These are phyloP conservation scores for Fusarium siculi DNA, from an alignment of 2,329 filamentous ascomycete genomes.

Conservation along the genomic window DNA sequence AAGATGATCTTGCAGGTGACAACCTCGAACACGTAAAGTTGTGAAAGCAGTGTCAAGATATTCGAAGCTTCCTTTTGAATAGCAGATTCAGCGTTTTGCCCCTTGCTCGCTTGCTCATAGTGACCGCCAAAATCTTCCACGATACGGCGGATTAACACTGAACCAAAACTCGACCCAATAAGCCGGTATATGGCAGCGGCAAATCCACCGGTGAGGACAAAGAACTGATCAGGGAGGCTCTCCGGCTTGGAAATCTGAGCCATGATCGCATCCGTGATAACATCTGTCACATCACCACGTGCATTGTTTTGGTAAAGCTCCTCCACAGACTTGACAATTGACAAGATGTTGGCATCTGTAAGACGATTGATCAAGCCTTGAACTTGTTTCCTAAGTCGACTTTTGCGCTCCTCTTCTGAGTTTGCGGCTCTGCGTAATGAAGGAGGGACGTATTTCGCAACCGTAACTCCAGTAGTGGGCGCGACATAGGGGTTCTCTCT, in stretches of 20 bases:
- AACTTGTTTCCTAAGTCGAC: constrained; percentile 78
- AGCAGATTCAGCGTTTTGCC: constrained; percentile 53
- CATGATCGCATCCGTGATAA: constrained; percentile 80
- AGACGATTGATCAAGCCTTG: constrained; percentile 93
- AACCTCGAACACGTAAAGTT: constrained; percentile 93
- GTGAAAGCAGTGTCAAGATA: constrained; percentile 81
- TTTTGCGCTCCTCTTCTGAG: constrained; percentile 73
- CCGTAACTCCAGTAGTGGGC: constrained; percentile 62
- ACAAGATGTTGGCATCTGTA: constrained; percentile 88
- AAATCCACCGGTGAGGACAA: constrained; percentile 91
- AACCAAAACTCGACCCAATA: constrained; percentile 88
- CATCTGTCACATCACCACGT: constrained; percentile 87
- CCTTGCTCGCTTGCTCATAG: constrained; percentile 61
- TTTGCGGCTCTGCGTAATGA: constrained; percentile 75
- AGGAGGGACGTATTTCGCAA: constrained; percentile 87
- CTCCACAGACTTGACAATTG: constrained; percentile 85
- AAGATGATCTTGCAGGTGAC: constrained; percentile 86
- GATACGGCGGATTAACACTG: constrained; percentile 82
- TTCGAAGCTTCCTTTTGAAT: constrained; percentile 66
- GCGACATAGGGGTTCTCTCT: constrained; percentile 92
- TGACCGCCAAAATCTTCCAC: constrained; percentile 78
- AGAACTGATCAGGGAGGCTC: constrained; percentile 84
- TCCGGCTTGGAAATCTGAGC: constrained; percentile 83
- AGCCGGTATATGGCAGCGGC: constrained; percentile 88
- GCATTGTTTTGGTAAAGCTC: constrained; percentile 85